Conservation (phyloP, 768 basidiomycete genomes). For the Asterophora lycoperdoides region DNA sequence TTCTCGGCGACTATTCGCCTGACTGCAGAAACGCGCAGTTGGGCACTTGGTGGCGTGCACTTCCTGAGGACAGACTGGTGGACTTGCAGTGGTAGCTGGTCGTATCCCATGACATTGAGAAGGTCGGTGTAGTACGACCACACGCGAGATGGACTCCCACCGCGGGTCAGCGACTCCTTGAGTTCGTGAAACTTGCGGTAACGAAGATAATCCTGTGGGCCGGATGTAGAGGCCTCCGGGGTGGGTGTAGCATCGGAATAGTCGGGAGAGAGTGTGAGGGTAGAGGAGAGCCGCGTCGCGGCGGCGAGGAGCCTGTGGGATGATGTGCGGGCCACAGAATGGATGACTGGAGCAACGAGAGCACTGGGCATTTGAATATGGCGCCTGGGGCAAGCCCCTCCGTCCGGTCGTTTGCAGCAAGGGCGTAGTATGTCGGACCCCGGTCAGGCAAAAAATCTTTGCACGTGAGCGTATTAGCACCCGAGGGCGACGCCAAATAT, state of each 20-base stretch:
- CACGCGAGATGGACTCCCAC: conserved; percentile 44
- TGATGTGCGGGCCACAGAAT: conserved; percentile 14
- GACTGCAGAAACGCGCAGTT: conserved; percentile 43
- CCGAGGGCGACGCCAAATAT: conserved; percentile 17
- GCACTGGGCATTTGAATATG: conserved; percentile 22
- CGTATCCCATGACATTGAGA: conserved; percentile 42
- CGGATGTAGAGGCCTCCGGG: conserved; percentile 1
- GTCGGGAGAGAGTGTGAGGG: conserved; percentile 12
- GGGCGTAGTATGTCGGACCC: not conserved
- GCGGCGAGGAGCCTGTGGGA: conserved; percentile 1
- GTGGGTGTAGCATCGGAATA: not conserved
- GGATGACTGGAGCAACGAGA: conserved; percentile 17
- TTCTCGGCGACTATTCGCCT: conserved; percentile 37
- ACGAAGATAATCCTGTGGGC: conserved; percentile 11
- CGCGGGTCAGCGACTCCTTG: conserved; percentile 27
- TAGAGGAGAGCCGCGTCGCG: conserved; percentile 8
- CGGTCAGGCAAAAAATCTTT: conserved; percentile 8
- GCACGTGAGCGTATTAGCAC: conserved; percentile 8
- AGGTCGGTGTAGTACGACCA: conserved; percentile 65
- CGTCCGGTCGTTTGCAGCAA: not conserved
- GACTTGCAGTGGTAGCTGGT: conserved; percentile 54
- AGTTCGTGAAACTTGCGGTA: conserved; percentile 25
- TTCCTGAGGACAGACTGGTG: conserved; percentile 69
- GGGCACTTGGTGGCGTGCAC: conserved; percentile 47
- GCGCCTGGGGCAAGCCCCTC: conserved; percentile 2